Evolutionary conservation across 1,139 yeast species (phyloP).

Genomic region (Blastobotrys raffinosifermentans): DNA sequence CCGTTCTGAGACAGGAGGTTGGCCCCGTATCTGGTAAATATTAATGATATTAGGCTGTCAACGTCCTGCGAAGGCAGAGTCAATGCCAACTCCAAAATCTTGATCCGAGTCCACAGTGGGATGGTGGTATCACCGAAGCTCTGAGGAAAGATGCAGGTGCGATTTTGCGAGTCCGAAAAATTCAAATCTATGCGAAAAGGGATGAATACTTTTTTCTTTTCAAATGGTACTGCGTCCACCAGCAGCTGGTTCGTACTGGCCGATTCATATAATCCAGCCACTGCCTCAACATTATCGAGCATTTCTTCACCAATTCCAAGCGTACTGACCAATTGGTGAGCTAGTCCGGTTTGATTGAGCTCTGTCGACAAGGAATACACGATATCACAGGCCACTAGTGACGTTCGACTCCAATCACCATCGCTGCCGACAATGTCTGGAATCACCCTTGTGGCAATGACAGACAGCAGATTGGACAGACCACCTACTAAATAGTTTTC

Average conservation of each 20-base stretch:
- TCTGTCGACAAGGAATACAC: background rate
- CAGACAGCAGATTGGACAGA: constrained; percentile 6
- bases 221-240: no score
- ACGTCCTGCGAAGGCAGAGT: background rate
- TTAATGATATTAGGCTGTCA: background rate
- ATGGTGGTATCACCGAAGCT: background rate
- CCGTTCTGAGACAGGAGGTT: background rate
- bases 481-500: constrained; percentile 14
- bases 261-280: no score
- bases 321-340: background rate
- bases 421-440: constrained; percentile 11
- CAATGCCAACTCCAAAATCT: background rate
- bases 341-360: background rate
- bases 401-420: constrained; percentile 6
- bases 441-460: constrained; percentile 11
- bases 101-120: constrained; percentile 4
- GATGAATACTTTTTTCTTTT: no score
- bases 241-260: no score
- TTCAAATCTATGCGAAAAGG: background rate
- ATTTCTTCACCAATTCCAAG: background rate
- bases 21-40: background rate
- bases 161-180: no score
- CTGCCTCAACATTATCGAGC: background rate
- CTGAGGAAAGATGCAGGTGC: background rate
- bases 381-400: background rate